These are phyloP conservation scores for Phlegmacium glaucopus DNA, from an alignment of 768 basidiomycete species.

Conservation along the genomic window DNA sequence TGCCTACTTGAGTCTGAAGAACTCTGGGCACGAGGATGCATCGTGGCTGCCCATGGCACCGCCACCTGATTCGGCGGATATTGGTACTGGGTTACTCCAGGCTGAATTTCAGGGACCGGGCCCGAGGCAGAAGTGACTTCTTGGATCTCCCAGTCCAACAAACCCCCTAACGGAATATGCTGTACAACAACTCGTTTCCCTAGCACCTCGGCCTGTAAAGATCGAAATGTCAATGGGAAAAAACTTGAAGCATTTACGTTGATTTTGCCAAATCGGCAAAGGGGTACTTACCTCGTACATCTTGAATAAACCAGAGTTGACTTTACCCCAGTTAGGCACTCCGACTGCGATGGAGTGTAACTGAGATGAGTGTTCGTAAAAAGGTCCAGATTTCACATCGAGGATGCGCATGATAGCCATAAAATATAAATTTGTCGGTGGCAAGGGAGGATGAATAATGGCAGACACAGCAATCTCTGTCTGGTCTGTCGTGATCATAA, in stretches of 20 bases:
- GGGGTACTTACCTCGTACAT: constrained; percentile 85
- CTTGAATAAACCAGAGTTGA: constrained; percentile 85
- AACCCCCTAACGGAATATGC: constrained; percentile 82
- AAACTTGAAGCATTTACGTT: not conserved
- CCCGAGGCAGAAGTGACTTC: not conserved
- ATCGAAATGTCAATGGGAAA: not conserved
- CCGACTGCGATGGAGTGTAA: constrained; percentile 81
- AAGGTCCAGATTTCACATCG: constrained; percentile 81
- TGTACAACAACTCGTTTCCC: constrained; percentile 96
- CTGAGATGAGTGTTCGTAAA: constrained; percentile 91
- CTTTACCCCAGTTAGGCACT: constrained; percentile 91
- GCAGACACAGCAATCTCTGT: constrained; percentile 59
- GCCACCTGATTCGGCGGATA: too few species aligned
- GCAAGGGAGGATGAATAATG: constrained; percentile 55
- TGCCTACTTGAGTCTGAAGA: too few species aligned
- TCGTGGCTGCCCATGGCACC: too few species aligned
- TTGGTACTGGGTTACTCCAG: too few species aligned
- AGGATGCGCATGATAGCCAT: constrained; percentile 75
- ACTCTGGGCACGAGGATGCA: too few species aligned
- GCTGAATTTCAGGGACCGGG: too few species aligned
- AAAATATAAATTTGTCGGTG: constrained; percentile 76
- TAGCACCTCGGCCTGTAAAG: constrained; percentile 76
- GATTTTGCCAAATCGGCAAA: not conserved
- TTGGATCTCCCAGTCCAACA: constrained; percentile 62
- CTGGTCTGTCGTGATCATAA: constrained; percentile 44